Conservation (phyloP, 176 grass and related monocot genomes). For the Aegilops longissima region DNA sequence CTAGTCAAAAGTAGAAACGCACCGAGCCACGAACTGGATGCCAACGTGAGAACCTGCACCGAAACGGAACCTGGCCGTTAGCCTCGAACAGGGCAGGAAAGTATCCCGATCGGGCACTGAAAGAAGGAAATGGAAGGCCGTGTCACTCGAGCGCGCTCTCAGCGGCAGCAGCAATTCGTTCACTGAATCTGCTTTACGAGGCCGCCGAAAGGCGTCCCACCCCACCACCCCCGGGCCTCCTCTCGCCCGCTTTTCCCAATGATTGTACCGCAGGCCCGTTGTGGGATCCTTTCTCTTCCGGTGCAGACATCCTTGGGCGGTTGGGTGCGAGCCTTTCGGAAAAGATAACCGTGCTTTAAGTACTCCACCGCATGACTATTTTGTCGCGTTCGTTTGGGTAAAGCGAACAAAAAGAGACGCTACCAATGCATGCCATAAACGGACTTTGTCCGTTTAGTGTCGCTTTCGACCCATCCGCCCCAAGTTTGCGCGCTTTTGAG, state of each 20-base stretch:
- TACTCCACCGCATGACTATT: too few relatives aligned
- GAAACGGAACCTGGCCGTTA: neutral
- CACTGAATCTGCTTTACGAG: neutral
- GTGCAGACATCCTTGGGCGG: neutral
- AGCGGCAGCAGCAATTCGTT: neutral
- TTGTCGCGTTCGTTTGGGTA: too few relatives aligned
- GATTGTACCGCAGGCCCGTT: constrained; percentile 20
- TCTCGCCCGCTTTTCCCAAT: neutral
- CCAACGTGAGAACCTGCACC: neutral
- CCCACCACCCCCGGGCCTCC: neutral
- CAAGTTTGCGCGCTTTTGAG: too few relatives aligned
- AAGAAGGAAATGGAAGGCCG: neutral
- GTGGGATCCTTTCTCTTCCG: neutral
- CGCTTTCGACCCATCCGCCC: too few relatives aligned
- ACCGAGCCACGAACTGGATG: neutral
- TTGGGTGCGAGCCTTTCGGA: neutral
- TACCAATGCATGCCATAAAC: too few relatives aligned
- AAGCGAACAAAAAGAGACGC: too few relatives aligned
- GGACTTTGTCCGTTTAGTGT: too few relatives aligned
- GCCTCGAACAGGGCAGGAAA: neutral
- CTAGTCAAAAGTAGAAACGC: neutral
- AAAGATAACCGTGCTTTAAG: neutral
- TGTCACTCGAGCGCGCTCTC: neutral
- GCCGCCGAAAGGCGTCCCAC: neutral
- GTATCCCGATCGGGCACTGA: neutral